phyloP scores from a whole-genome alignment of 164 flowering plant species.

The Vitis rupestris region DNA sequence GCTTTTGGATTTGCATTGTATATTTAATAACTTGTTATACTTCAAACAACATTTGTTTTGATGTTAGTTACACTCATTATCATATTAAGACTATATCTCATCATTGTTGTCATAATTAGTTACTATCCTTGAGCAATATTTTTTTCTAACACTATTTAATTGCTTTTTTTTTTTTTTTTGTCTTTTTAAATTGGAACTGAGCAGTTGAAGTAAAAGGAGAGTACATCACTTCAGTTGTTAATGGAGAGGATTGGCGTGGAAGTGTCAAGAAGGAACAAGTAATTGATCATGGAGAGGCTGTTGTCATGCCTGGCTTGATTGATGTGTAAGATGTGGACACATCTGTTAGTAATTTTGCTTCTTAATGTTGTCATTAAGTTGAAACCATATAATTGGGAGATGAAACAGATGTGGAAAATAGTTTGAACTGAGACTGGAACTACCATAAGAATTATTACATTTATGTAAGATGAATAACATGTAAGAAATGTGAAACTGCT shows the following conservation, averaged over 20 bases:
- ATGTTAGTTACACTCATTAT: too few relatives aligned
- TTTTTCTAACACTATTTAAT: too few relatives aligned
- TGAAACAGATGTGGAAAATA: slow-evolving; percentile 2
- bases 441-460: background rate
- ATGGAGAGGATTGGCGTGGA: slow-evolving; percentile 47
- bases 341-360: background rate
- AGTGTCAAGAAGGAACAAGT: slow-evolving; percentile 30
- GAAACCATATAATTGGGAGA: background rate
- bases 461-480: too few relatives aligned
- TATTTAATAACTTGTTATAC: too few relatives aligned
- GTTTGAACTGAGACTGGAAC: background rate
- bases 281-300: slow-evolving; percentile 87
- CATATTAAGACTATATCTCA: too few relatives aligned
- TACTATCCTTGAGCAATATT: too few relatives aligned
- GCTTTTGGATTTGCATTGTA: too few relatives aligned
- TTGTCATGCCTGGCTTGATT: slow-evolving; percentile 95
- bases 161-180: background rate
- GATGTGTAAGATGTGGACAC: slow-evolving; percentile 73
- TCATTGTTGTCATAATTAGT: too few relatives aligned
- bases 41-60: too few relatives aligned
- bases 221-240: slow-evolving; percentile 55
- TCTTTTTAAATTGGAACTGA: slow-evolving; percentile 18
- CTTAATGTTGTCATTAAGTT: background rate
- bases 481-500: too few relatives aligned
- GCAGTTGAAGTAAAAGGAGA: slow-evolving; percentile 88